A percentile compares a stretch with the other conserved stretches of the same genome.
These are phyloP conservation scores for Filosporella fistucella DNA, from an alignment of 495 filamentous ascomycete genomes.

Conservation along the genomic window DNA sequence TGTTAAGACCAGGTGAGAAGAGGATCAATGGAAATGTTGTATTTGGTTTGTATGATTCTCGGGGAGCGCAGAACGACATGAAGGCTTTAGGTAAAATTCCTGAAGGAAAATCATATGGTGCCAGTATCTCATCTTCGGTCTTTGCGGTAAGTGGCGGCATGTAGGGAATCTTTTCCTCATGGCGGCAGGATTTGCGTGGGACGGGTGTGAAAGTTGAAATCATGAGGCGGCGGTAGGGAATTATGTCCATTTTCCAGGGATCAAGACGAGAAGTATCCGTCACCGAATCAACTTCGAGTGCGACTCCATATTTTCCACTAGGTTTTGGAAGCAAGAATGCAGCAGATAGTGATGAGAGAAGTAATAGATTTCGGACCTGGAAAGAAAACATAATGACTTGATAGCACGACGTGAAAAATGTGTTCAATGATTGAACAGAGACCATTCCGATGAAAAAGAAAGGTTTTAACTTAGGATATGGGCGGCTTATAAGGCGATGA, in stretches of 20 bases:
- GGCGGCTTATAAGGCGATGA: no score
- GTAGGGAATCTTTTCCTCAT: slow-evolving; percentile 7
- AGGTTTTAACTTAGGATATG: no score
- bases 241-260: slow-evolving; percentile 27
- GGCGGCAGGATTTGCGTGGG: slow-evolving; percentile 6
- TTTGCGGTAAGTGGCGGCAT: slow-evolving; percentile 4
- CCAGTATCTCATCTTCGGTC: slow-evolving; percentile 4
- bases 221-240: slow-evolving; percentile 28
- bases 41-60: background rate
- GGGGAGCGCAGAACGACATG: slow-evolving; percentile 2
- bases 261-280: slow-evolving; percentile 28
- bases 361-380: background rate
- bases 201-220: slow-evolving; percentile 33
- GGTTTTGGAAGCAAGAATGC: slow-evolving; percentile 5
- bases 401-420: no score
- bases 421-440: no score
- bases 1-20: slow-evolving; percentile 32
- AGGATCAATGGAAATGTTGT: slow-evolving; percentile 23
- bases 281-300: slow-evolving; percentile 23
- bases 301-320: slow-evolving; percentile 25
- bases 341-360: background rate
- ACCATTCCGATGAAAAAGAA: no score
- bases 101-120: slow-evolving; percentile 2
- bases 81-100: background rate
- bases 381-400: no score